Evolutionary conservation across 805 yeast species (phyloP), one percentile per base, ranked within the genome.

Genomic region (Pichia gijzeniarum): DNA sequence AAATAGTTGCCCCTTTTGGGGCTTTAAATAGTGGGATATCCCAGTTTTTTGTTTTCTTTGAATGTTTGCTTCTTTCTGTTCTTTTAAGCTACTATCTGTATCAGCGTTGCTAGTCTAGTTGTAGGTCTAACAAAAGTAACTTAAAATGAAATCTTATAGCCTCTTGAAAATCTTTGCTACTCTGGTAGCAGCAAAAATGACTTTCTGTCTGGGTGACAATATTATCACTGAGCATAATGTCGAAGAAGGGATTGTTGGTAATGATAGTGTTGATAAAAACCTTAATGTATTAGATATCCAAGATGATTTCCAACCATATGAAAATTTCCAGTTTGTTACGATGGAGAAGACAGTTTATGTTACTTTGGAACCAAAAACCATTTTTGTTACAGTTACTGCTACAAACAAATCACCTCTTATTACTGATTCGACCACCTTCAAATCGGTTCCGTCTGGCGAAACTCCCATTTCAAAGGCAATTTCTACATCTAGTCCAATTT

Each of bases 301-400:
- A 9, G 45, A 46, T 28, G 39, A 46, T 21, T 17, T 27, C 17
- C 27, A 41, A 5, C 32, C 33, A 33, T 41, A 28, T 27, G 45
- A 41, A 14, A 28, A 41, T 14, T 22, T 38, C 12, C 9, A 37
- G 13, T 8, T 33, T 18, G 30, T 41, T 20, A 46, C 42, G 2
- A 6, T 28, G n/a, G 45, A 46, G 22, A 39, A 46, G n/a, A 46
- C 43, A 1, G 37, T 61, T 13, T 59, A 57, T 50, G 50, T 58
- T 21, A 59, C 65, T 2, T 36, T 55, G 14, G 52, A 50, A 4
- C 59, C 61, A 28, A 40, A 50, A 1, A 59, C 62, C 1, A 53
- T 60, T 30, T 53, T 36, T 40, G 48, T 57, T 20, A 59, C 63
- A 1, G 54, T 58, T 33, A 60, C 63, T 1, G 48, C 63, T 21